Evolutionary conservation across 495 filamentous ascomycete species (phyloP).

Genomic region (Aspergillus egyptiacus): DNA sequence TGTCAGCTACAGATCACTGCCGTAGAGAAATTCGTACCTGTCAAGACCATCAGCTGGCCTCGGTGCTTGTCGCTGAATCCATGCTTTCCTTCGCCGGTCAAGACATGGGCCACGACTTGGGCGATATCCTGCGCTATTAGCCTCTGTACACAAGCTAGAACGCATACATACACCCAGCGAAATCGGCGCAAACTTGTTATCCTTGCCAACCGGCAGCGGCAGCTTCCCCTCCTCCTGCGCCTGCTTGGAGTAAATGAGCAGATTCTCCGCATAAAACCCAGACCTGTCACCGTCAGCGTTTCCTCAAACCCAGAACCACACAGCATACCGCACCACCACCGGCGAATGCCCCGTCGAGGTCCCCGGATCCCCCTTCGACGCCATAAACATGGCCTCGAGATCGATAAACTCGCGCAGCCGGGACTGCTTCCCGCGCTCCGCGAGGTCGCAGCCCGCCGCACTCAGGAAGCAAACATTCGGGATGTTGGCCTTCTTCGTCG

Average conservation of each 20-base stretch:
- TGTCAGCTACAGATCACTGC: too few species aligned
- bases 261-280: conserved; percentile 53
- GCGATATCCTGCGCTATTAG: conserved; percentile 42
- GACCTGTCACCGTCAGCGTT: conserved; percentile 21
- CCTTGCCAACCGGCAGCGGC: conserved; percentile 45
- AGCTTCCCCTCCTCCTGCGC: conserved; percentile 39
- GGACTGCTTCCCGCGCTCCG: conserved; percentile 46
- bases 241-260: conserved; percentile 46
- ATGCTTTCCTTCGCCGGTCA: conserved; percentile 47
- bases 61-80: conserved; percentile 51
- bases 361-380: conserved; percentile 39
- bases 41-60: conserved; percentile 50
- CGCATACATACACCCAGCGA: conserved; percentile 43
- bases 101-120: conserved; percentile 45
- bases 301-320: not conserved
- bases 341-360: conserved; percentile 40
- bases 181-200: conserved; percentile 51
- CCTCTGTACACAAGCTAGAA: too few species aligned
- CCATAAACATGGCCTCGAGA: conserved; percentile 42
- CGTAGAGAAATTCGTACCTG: conserved; percentile 35
- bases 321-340: conserved; percentile 46
- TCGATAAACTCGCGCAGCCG: conserved; percentile 50
- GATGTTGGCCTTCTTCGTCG: conserved; percentile 45
- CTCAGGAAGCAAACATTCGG: conserved; percentile 48
- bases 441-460: conserved; percentile 50